Evolutionary conservation across 768 basidiomycete species (phyloP).

Genomic region (Tylopilus intermedius): DNA sequence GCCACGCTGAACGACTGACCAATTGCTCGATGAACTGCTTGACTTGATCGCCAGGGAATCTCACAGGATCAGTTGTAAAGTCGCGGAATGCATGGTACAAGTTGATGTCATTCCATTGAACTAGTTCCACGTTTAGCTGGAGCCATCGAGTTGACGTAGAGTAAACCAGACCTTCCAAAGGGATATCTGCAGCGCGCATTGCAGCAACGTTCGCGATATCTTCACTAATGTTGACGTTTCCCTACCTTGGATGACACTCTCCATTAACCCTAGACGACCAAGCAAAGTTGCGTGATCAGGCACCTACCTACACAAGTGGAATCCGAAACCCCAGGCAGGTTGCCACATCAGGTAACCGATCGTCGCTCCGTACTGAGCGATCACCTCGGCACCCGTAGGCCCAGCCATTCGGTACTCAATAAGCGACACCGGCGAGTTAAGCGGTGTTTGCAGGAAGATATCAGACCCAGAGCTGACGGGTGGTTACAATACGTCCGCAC

Average conservation of each 20-base stretch:
- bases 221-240: slow-evolving; percentile 49
- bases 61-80: slow-evolving; percentile 64
- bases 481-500: slow-evolving; percentile 4
- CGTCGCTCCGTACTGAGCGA: slow-evolving; percentile 63
- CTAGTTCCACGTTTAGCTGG: slow-evolving; percentile 27
- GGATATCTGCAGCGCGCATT: slow-evolving; percentile 69
- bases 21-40: slow-evolving; percentile 40
- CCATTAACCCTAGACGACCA: not conserved
- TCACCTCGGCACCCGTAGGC: slow-evolving; percentile 43
- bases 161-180: slow-evolving; percentile 54
- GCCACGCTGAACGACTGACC: slow-evolving; percentile 35
- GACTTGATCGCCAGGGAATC: slow-evolving; percentile 43
- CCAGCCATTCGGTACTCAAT: slow-evolving; percentile 68
- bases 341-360: slow-evolving; percentile 68
- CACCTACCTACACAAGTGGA: slow-evolving; percentile 62
- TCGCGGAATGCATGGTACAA: slow-evolving; percentile 64
- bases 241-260: slow-evolving; percentile 32
- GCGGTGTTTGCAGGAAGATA: slow-evolving; percentile 60
- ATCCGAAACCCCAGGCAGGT: slow-evolving; percentile 74
- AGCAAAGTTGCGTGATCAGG: not conserved
- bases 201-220: slow-evolving; percentile 48
- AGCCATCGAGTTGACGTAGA: not conserved
- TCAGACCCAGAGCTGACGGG: slow-evolving; percentile 57
- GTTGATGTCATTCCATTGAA: slow-evolving; percentile 80
- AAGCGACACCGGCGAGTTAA: slow-evolving; percentile 48